Percentiles rank a stretch among this genome's conserved stretches.
These are phyloP conservation scores for Mycena alexandri DNA, from an alignment of 768 basidiomycete genomes.

Conservation along the genomic window DNA sequence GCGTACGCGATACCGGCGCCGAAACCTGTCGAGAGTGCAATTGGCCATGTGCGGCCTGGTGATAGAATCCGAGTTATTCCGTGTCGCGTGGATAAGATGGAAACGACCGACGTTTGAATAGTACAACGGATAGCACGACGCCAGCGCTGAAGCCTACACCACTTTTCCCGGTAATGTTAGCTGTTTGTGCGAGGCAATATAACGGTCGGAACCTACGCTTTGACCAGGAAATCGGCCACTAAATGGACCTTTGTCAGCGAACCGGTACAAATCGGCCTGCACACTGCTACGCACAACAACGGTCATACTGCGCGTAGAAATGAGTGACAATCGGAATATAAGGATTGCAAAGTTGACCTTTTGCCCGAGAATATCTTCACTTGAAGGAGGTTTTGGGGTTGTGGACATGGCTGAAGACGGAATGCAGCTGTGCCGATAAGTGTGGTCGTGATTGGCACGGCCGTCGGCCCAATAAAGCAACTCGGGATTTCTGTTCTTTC, in stretches of 20 bases:
- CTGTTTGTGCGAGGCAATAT: background rate
- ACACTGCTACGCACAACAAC: slow-evolving; percentile 75
- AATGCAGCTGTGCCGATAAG: background rate
- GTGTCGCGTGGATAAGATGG: slow-evolving; percentile 15
- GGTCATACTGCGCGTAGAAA: slow-evolving; percentile 73
- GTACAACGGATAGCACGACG: slow-evolving; percentile 88
- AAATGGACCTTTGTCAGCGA: slow-evolving; percentile 23
- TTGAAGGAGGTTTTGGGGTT: slow-evolving; percentile 76
- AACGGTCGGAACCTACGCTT: slow-evolving; percentile 69
- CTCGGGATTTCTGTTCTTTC: background rate
- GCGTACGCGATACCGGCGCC: slow-evolving; percentile 90
- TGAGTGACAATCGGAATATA: background rate
- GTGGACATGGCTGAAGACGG: slow-evolving; percentile 51
- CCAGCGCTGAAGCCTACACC: slow-evolving; percentile 92
- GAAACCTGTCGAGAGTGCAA: slow-evolving; percentile 88
- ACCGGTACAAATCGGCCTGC: slow-evolving; percentile 26
- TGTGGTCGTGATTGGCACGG: slow-evolving; percentile 6
- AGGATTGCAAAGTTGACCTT: slow-evolving; percentile 73
- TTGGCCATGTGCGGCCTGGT: slow-evolving; percentile 94
- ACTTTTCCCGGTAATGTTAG: slow-evolving; percentile 53
- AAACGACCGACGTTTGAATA: slow-evolving; percentile 85
- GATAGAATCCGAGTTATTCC: slow-evolving; percentile 27
- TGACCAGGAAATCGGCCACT: slow-evolving; percentile 89
- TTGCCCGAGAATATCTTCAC: slow-evolving; percentile 90
- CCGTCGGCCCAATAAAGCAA: background rate